Base-by-base conservation (phyloP, 306 rosid species). In the Glycyrrhiza uralensis region DNA sequence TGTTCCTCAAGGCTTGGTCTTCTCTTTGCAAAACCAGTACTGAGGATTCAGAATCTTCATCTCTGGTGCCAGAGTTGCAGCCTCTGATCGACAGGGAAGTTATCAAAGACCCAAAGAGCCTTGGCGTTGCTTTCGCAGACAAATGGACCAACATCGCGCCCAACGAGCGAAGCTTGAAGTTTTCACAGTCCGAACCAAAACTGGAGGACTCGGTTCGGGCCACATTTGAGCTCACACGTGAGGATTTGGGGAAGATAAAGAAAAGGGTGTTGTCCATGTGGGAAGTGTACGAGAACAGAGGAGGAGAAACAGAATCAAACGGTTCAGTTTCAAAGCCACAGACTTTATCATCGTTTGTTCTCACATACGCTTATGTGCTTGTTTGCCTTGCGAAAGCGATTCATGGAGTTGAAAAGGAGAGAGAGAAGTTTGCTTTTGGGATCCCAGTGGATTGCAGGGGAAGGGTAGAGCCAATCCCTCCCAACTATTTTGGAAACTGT, bases 1-100 rank as follows among this genome's bases (percentile, higher is more conserved):
- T 56, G 71, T 87, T 90, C 70, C 17, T 90, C 66, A 82, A 87
- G 22, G 80, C 88, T 1, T 90, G 96, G 91, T 80, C 87, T 61
- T 62, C 33, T 24, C 22, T 82, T 1, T 80, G 84, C 44, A 15
- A 78, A 61, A 19, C 0, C 1, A 38, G 13, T 2, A 45, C 52
- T n/a, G 2, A 19, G 0, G 11, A 51, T 1, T 24, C 17, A 12
- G 23, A 64, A 7, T 0, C 35, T 46, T 4, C 78, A 0, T 7
- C 72, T 22, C 15, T 78, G 50, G 4, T 6, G 12, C 77, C 70
- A 0, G 80, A 78, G 17, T 76, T 87, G 0, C 70, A 62, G 5
- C 96, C 92, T 0, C 76, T 72, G 52, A 60, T 77, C 3, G 78
- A 88, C 4, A 76, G 89, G 46, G 32, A 74, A 0, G 6, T 56